Evolutionary conservation across 2,329 filamentous ascomycete genomes (phyloP).

Genomic region (Beauveria australis): DNA sequence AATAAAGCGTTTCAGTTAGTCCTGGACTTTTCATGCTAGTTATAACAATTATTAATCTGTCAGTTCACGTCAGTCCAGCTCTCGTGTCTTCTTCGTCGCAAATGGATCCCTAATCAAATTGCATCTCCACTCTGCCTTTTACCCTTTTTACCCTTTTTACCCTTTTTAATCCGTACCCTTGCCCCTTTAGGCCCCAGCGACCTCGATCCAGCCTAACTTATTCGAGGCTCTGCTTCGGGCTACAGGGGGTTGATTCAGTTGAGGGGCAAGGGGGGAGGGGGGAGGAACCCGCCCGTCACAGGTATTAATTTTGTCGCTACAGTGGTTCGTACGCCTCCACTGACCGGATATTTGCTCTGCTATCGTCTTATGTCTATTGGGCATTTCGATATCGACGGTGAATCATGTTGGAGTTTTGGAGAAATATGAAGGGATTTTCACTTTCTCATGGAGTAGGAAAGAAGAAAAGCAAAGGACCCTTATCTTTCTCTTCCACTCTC

Average conservation of each 20-base stretch:
- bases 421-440: neutral
- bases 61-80: too few relatives aligned
- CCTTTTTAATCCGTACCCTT: too few relatives aligned
- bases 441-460: neutral
- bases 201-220: neutral
- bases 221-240: neutral
- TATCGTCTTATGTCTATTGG: neutral
- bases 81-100: neutral
- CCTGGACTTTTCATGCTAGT: too few relatives aligned
- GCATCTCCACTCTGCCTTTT: neutral
- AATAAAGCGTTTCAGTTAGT: too few relatives aligned
- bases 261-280: neutral
- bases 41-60: too few relatives aligned
- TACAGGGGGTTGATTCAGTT: neutral
- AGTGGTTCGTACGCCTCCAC: too few relatives aligned
- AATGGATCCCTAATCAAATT: conserved; percentile 1
- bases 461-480: too few relatives aligned
- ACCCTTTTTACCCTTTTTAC: too few relatives aligned
- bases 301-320: neutral
- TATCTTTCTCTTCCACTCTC: too few relatives aligned
- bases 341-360: neutral
- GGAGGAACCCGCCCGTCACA: neutral
- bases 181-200: neutral
- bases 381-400: too few relatives aligned
- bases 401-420: too few relatives aligned